Evolutionary conservation across 2,329 filamentous ascomycete species (phyloP).

Genomic region (Fusarium stilboides): DNA sequence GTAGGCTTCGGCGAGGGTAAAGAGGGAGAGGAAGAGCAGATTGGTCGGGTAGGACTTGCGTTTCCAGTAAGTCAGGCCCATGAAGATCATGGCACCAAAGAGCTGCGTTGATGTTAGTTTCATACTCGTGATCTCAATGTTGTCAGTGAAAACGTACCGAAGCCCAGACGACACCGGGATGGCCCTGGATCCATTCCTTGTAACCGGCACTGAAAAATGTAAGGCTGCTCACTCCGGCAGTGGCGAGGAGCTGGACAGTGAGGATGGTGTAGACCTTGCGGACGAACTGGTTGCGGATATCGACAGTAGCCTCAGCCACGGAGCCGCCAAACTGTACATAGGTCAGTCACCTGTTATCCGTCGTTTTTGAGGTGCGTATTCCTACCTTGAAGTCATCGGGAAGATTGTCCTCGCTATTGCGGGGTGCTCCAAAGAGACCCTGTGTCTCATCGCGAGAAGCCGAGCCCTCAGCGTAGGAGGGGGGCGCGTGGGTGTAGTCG

Average conservation of each 20-base stretch:
- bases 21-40: constrained; percentile 89
- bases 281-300: constrained; percentile 97
- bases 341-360: constrained; percentile 28
- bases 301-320: constrained; percentile 92
- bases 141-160: constrained; percentile 68
- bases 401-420: constrained; percentile 89
- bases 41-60: constrained; percentile 96
- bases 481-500: constrained; percentile 85
- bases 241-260: constrained; percentile 92
- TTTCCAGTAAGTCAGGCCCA: constrained; percentile 94
- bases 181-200: constrained; percentile 87
- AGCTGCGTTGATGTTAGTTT: constrained; percentile 63
- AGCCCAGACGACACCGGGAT: constrained; percentile 87
- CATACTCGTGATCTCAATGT: background rate
- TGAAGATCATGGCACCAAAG: constrained; percentile 85
- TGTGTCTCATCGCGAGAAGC: constrained; percentile 67
- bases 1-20: constrained; percentile 95
- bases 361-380: background rate
- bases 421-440: constrained; percentile 77
- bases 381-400: constrained; percentile 96
- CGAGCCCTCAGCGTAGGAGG: constrained; percentile 78
- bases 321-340: constrained; percentile 83
- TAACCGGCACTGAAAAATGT: constrained; percentile 89
- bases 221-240: constrained; percentile 82
- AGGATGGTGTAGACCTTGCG: constrained; percentile 98